phyloP scores from a whole-genome alignment of 129 eudicot genomes.

The Helichrysum umbraculigerum region DNA sequence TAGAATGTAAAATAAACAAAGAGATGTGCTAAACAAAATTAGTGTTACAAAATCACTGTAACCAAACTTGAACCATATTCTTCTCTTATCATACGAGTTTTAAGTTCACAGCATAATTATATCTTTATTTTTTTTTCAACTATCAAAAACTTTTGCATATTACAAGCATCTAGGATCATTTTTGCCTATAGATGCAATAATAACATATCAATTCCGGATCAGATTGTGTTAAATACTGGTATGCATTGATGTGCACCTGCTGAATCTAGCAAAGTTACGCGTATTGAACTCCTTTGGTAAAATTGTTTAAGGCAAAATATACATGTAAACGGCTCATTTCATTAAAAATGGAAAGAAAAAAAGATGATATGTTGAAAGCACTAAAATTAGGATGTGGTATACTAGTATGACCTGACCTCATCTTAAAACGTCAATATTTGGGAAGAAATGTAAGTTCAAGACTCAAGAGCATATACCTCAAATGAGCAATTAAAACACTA shows the following conservation, averaged over 20 bases:
- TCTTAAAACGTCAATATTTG: background rate
- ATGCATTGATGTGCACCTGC: background rate
- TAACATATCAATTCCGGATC: background rate
- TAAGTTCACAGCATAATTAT: background rate
- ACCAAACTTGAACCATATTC: constrained; percentile 2
- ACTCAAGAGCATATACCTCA: background rate
- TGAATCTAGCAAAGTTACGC: background rate
- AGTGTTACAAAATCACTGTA: background rate
- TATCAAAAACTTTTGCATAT: background rate
- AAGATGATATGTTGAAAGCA: background rate
- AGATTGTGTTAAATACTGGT: background rate
- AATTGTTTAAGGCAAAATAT: background rate
- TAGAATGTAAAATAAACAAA: background rate
- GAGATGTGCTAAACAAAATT: background rate
- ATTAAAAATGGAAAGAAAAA: too few relatives aligned
- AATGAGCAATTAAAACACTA: background rate
- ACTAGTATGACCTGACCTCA: background rate
- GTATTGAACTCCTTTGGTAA: constrained; percentile 16
- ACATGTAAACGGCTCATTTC: background rate
- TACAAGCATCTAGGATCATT: background rate
- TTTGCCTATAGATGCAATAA: background rate
- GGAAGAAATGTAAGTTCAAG: background rate
- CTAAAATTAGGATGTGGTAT: constrained; percentile 1
- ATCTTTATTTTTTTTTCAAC: too few relatives aligned
- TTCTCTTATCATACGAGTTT: constrained; percentile 5